A percentile compares a stretch with the other conserved stretches of the same genome.
phyloP scores from a whole-genome alignment of 441 rosid species.

The Aleurites moluccanus region DNA sequence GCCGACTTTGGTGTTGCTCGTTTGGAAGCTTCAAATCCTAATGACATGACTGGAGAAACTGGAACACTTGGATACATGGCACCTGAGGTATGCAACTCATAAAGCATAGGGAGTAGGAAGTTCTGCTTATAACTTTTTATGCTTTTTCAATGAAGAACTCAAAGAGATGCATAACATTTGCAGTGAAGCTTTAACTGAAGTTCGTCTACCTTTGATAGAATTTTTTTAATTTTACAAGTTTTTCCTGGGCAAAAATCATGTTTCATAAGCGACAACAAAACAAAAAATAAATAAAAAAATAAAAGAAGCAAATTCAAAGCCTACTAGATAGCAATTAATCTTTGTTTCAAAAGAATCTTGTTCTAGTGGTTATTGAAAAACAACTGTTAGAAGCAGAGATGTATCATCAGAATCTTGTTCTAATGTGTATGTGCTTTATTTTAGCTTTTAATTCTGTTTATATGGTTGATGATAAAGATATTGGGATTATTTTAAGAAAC shows the following conservation, averaged over 20 bases:
- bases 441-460: background rate
- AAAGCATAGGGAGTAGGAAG: background rate
- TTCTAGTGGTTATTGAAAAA: background rate
- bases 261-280: background rate
- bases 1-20: constrained; percentile 99
- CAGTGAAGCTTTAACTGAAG: background rate
- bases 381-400: background rate
- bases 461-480: background rate
- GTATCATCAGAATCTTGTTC: background rate
- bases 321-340: background rate
- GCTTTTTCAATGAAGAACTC: background rate
- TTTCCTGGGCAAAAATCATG: background rate
- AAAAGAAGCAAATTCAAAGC: background rate
- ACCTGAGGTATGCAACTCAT: constrained; percentile 64
- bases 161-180: background rate
- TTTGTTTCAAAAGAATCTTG: background rate
- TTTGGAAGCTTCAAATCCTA: constrained; percentile 89
- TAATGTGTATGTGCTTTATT: background rate
- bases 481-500: background rate
- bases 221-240: background rate
- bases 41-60: constrained; percentile 99
- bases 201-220: background rate
- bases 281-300: too few relatives aligned
- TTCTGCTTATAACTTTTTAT: background rate
- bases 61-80: constrained; percentile 99